phyloP scores from a whole-genome alignment of 257 asterid species.

The Handroanthus guayacan region DNA sequence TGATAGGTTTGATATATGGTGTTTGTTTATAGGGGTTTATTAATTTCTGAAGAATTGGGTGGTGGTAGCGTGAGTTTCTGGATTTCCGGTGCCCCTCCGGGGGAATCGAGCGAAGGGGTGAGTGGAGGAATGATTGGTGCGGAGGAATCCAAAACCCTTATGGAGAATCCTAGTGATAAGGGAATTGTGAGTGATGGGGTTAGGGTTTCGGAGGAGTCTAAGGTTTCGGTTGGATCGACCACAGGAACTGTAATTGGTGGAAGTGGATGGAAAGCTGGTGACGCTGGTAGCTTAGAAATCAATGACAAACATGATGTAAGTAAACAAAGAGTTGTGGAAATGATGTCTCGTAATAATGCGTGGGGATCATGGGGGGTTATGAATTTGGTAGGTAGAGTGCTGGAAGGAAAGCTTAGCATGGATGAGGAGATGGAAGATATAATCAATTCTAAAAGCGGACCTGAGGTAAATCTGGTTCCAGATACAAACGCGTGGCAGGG shows the following conservation, averaged over 20 bases:
- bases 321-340: conserved; percentile 33
- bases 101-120: conserved; percentile 34
- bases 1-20: conserved; percentile 34
- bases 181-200: conserved; percentile 45
- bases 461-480: conserved; percentile 22
- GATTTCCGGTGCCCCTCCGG: conserved; percentile 34
- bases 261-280: conserved; percentile 27
- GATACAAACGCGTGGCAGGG: conserved; percentile 32
- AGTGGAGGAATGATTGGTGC: conserved; percentile 34
- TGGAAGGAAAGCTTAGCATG: conserved; percentile 45
- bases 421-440: conserved; percentile 42
- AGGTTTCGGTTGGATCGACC: conserved; percentile 35
- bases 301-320: conserved; percentile 13
- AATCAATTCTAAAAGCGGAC: conserved; percentile 11
- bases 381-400: conserved; percentile 56
- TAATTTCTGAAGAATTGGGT: conserved; percentile 43
- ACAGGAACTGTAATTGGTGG: conserved; percentile 28
- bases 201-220: conserved; percentile 53
- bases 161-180: conserved; percentile 37
- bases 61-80: conserved; percentile 29
- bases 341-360: conserved; percentile 27
- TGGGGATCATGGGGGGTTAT: conserved; percentile 51
- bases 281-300: conserved; percentile 25
- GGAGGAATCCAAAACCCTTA: conserved; percentile 46
- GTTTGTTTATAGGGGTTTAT: conserved; percentile 50